Percentiles rank a stretch among this genome's conserved stretches.
phyloP scores from a whole-genome alignment of 75 land plant species.

The Larix kaempferi region DNA sequence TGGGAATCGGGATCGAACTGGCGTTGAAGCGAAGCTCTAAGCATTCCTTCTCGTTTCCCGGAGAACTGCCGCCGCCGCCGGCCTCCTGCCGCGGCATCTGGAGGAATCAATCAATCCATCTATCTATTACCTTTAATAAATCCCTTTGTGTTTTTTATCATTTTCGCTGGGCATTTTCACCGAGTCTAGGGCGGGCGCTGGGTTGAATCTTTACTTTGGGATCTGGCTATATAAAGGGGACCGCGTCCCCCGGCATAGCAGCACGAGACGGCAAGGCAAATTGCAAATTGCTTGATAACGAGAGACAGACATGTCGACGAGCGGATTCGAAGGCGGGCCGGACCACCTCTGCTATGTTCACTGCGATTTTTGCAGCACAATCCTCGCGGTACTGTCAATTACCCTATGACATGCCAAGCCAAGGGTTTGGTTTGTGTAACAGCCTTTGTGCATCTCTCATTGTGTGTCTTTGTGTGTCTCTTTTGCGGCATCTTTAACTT shows the following conservation, averaged over 20 bases:
- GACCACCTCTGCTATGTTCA: conserved; percentile 49
- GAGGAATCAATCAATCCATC: no score
- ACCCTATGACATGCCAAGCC: no score
- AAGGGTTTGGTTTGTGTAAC: no score
- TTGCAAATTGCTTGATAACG: background rate
- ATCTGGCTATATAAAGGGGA: background rate
- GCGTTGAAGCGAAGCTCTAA: background rate
- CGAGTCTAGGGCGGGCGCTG: conserved; percentile 9
- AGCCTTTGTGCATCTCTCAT: no score
- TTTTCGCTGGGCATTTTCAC: background rate
- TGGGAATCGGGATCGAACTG: background rate
- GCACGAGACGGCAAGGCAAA: no score
- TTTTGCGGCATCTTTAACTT: no score
- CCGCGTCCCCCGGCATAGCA: no score
- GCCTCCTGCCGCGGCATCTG: background rate
- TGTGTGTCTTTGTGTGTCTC: no score
- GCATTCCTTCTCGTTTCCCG: conserved; percentile 3
- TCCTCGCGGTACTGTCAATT: conserved; percentile 33
- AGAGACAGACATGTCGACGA: conserved; percentile 24
- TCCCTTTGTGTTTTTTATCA: background rate
- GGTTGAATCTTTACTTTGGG: background rate
- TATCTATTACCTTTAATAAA: no score
- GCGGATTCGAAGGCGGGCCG: conserved; percentile 11
- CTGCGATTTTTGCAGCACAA: conserved; percentile 49
- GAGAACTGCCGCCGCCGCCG: background rate